Base-by-base conservation (phyloP, 2,329 filamentous ascomycete genomes). In the Geoglossum cookeanum region DNA sequence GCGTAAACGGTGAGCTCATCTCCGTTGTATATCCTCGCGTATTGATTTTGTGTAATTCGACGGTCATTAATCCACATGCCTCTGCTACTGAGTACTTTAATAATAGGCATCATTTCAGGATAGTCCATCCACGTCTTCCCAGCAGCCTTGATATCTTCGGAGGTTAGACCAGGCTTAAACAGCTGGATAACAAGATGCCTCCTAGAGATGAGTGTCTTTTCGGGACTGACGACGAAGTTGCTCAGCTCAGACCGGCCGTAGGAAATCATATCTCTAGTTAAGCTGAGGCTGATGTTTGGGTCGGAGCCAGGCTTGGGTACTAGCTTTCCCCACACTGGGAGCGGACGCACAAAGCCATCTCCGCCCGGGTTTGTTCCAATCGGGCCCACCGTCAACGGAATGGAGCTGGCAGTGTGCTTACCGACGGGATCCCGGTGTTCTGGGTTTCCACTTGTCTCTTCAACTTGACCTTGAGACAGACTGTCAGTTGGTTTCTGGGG, bases 31-130 rank as follows among this genome's bases (percentile, higher is more conserved):
- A 96, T 68, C 57, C 81, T 79, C 30, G 85, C 81, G 52, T 78
- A 87, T 1, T 80, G 71, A 27, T 71, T 70, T 13, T 72, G 74
- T 8, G 75, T 73, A 8, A 72, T 72, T 0, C 75, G 73, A 30
- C 72, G 70, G 2, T 76, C 81, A 64, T 96, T 96, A 65, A 97
- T 75, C 87, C 84, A 63, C 89, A 88, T 3, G 88, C 54, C 54
- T 1, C 17, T 94, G 0, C 84, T 84, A 55, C 96, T 81, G 60
- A 89, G 84, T 3, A 79, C 76, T 63, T 83, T 83, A 1, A 83
- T 72, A 11, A 79, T 76, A 1, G 75, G 48, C 63, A 64, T 22
- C 63, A 64, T 11, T 63, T 65, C 42, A 62, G 68, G 60, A 58
- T 75, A 68, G 15, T 69, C 63, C 54, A 72, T 62, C 13, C 58